A percentile compares a stretch with the other conserved stretches of the same genome.
phyloP scores from a whole-genome alignment of 2,329 filamentous ascomycete genomes.

The Aspergillus pseudoviridinutans region DNA sequence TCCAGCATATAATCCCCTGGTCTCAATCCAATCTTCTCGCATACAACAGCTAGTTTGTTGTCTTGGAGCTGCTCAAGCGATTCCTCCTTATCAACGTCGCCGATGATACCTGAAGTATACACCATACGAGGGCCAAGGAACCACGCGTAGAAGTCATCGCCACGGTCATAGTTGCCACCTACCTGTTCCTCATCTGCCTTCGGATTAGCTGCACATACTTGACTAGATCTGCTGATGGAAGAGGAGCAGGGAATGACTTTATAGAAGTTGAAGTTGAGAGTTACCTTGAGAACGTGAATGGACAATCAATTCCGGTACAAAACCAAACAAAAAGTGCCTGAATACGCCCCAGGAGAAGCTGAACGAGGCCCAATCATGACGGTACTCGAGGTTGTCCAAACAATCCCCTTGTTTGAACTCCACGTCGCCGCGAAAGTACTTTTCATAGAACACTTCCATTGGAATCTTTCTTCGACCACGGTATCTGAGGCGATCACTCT shows the following conservation, averaged over 20 bases:
- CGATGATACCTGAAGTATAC: conserved; percentile 32
- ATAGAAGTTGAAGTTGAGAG: no score
- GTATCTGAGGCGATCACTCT: conserved; percentile 20
- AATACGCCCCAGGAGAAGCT: conserved; percentile 28
- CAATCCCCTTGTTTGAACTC: conserved; percentile 30
- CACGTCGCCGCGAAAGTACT: conserved; percentile 29
- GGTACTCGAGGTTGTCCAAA: conserved; percentile 32
- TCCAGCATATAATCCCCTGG: conserved; percentile 74
- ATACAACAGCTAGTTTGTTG: conserved; percentile 85
- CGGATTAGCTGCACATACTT: no score
- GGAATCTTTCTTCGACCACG: conserved; percentile 25
- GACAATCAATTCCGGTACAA: no score
- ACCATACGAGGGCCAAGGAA: conserved; percentile 35
- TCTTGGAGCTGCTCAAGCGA: conserved; percentile 51
- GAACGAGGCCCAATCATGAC: conserved; percentile 33
- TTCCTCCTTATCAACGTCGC: conserved; percentile 25
- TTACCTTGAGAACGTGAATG: no score
- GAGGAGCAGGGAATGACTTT: conserved; percentile 8
- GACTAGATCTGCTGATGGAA: conserved; percentile 20
- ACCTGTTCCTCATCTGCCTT: conserved; percentile 29
- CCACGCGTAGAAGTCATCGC: conserved; percentile 32
- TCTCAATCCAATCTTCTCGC: conserved; percentile 80
- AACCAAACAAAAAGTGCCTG: neutral
- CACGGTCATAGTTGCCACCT: conserved; percentile 29
- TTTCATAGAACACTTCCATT: conserved; percentile 26